Base-by-base conservation (phyloP, 495 filamentous ascomycete genomes). In the Hyphodiscus hymeniophilus region DNA sequence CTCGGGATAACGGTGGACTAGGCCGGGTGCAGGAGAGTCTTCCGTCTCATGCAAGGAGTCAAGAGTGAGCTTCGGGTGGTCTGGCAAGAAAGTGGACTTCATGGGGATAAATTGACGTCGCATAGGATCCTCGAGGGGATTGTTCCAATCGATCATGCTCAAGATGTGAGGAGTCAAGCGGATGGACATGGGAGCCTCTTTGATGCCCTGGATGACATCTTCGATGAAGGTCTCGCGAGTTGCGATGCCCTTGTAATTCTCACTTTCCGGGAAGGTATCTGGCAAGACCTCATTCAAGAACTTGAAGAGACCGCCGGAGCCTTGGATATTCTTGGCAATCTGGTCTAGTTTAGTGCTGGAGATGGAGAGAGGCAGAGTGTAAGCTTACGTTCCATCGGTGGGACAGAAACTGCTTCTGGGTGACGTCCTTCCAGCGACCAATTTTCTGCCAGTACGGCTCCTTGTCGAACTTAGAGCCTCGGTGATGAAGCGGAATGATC, bases 1-100 rank as follows among this genome's bases (percentile, higher is more conserved):
- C 47, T 78, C 76, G 0, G 71, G 65, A 55, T 81, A 81, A 13
- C 76, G 64, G 58, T 79, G 76, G 12, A 81, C 75, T 16, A 80
- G 50, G 1, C 70, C 73, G 4, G 57, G 59, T 36, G 72, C 69
- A 2, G 66, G 69, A 12, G 62, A 68, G 49, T 79, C 73, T 3
- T 55, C 56, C 28, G 54, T 57, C 58, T 81, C 76, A 33, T 74
- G 59, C 36, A 78, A 63, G 24, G 70, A 66, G 51, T 75, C 72
- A 6, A 69, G 51, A 2, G 51, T 47, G 3, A 63, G 40, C 43
- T 59, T 64, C 0, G 68, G 70, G 45, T 79, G 76, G 48, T 80
- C 72, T 0, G 62, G 57, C 7, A 70, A 40, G 58, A 77, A 68
- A 15, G 64, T 48, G 3, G 75, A 76, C 24, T 60, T 63, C 42